Conservation (phyloP, 495 filamentous ascomycete species). For the Cenococcum geophilum region DNA sequence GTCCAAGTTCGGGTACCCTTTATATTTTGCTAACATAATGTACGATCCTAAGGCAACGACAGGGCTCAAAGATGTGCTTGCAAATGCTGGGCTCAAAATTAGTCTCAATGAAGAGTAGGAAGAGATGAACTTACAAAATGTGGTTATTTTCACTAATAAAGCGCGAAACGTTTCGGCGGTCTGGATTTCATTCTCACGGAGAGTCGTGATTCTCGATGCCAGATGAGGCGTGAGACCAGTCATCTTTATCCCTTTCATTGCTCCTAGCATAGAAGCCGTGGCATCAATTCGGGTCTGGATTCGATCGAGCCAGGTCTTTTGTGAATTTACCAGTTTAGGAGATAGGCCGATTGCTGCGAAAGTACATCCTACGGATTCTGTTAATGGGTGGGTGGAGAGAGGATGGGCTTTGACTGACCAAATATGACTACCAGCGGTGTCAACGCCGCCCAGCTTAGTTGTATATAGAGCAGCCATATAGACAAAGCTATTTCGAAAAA, state of each 20-base stretch:
- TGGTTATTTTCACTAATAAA: slow-evolving; percentile 30
- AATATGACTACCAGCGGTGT: slow-evolving; percentile 14
- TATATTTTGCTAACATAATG: slow-evolving; percentile 15
- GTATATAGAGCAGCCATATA: slow-evolving; percentile 7
- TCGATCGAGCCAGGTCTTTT: slow-evolving; percentile 44
- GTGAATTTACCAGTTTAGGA: slow-evolving; percentile 22
- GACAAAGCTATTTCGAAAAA: slow-evolving; percentile 16
- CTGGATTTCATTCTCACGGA: slow-evolving; percentile 29
- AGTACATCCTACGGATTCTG: neutral
- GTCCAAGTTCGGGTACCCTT: slow-evolving; percentile 10
- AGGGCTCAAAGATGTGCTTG: slow-evolving; percentile 16
- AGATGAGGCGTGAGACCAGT: slow-evolving; percentile 30
- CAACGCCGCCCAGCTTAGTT: slow-evolving; percentile 17
- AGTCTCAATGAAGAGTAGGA: neutral
- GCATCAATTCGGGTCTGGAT: slow-evolving; percentile 42
- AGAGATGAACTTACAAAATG: neutral
- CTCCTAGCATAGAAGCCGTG: slow-evolving; percentile 32
- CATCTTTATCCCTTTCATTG: slow-evolving; percentile 42
- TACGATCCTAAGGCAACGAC: slow-evolving; percentile 17
- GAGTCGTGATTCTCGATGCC: slow-evolving; percentile 16
- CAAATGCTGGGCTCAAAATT: slow-evolving; percentile 1
- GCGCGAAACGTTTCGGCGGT: slow-evolving; percentile 31
- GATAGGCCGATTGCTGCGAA: slow-evolving; percentile 10
- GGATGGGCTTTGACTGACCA: too few species aligned
- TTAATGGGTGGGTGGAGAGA: too few species aligned